Percentiles rank a stretch among this genome's conserved stretches.
phyloP scores from a whole-genome alignment of 352 stramenopile species.

The Globisporangium nodosum region DNA sequence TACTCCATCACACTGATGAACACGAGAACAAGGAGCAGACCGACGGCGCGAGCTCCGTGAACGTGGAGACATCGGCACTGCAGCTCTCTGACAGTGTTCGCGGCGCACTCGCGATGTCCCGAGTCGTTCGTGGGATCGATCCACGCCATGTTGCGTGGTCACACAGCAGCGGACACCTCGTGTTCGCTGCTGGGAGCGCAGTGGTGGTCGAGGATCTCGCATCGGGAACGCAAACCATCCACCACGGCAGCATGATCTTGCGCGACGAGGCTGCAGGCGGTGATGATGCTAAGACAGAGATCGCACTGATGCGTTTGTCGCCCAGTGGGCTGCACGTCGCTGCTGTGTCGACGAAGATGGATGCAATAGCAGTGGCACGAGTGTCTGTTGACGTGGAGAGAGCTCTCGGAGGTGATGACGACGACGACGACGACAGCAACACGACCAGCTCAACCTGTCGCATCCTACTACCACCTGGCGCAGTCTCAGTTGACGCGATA shows the following conservation, averaged over 20 bases:
- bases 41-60: not conserved
- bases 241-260: not conserved
- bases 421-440: not conserved
- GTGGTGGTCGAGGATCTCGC: constrained; percentile 35
- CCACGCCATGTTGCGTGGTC: constrained; percentile 26
- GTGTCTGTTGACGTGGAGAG: not conserved
- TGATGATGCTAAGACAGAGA: constrained; percentile 7
- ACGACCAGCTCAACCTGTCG: too few relatives aligned
- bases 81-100: constrained; percentile 2
- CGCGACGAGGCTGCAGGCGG: not conserved
- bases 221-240: constrained; percentile 20
- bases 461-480: constrained; percentile 2
- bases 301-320: constrained; percentile 27
- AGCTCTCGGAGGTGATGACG: not conserved
- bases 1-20: constrained; percentile 4
- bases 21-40: not conserved
- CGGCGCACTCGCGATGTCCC: constrained; percentile 5
- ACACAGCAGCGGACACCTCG: constrained; percentile 22
- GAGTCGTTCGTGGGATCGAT: constrained; percentile 6
- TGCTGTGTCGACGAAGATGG: constrained; percentile 18
- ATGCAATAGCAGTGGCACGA: constrained; percentile 13
- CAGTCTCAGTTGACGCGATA: constrained; percentile 2
- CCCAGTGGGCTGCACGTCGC: constrained; percentile 14
- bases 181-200: constrained; percentile 14
- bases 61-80: not conserved